Base-by-base conservation (phyloP, 495 filamentous ascomycete species). In the Xylaria intraflava region DNA sequence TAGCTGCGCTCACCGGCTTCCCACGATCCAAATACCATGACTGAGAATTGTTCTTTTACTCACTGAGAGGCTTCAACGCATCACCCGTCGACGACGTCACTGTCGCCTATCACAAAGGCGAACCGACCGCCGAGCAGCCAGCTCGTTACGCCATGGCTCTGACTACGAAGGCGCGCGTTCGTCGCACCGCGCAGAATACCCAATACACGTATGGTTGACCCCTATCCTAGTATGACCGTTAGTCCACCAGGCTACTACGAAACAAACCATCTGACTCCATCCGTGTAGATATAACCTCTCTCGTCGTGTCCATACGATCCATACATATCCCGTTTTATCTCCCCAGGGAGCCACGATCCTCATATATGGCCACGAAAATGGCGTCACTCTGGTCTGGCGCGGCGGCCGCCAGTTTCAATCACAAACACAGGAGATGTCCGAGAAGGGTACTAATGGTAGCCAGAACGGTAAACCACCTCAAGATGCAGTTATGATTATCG, bases 261-360 rank as follows among this genome's bases (percentile, higher is more conserved):
- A 19, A 22, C 30, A 5, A 46, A 27, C 41, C 36, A 12, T 45
- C 53, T 65, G 41, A 60, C 54, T 9, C 53, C 44, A 33, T 30
- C 19, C 49, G 35, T 30, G 19, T 48, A 93, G 88, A 69, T 94
- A 94, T 64, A 78, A 87, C 49, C 76, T 93, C 17, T 75, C 82
- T 42, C 82, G 87, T 65, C 86, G 88, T 60, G 75, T 90, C 48
- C 77, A 90, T 69, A 71, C 83, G 35, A 81, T 87, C 29, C 81
- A 85, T 64, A 76, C 80, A 47, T 95, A 94, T 64, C 90, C 90
- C 6, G 68, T 89, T 22, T 76, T 75, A 49, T 81, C 89, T 6
- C 84, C 88, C 6, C 93, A 95, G 66, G 90, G 89, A 59, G 91
- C 90, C 8, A 87, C 83, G 1, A 79, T 96, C 62, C 78, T 94